A percentile compares a stretch with the other conserved stretches of the same genome.
phyloP scores from a whole-genome alignment of 2,329 filamentous ascomycete genomes.

The Claviceps sorghi region DNA sequence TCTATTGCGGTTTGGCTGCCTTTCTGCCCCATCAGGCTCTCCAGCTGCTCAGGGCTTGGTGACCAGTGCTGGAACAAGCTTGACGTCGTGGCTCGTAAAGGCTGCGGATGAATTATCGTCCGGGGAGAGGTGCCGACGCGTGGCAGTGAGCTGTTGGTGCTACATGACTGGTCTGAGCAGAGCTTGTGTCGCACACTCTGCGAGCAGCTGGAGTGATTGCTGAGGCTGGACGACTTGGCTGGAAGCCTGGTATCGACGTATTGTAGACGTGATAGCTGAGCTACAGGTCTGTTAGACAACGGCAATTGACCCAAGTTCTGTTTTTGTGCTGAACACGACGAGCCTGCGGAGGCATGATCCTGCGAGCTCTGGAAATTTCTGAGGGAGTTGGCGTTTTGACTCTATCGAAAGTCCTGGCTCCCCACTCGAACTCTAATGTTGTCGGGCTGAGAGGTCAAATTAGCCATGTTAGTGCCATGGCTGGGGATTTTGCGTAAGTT shows the following conservation, averaged over 20 bases:
- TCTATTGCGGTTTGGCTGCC: not conserved
- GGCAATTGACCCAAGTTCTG: not conserved
- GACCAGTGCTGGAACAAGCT: conserved; percentile 2
- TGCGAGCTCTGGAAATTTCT: not conserved
- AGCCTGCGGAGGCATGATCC: not conserved
- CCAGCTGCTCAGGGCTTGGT: not conserved
- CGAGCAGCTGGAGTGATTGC: conserved; percentile 4
- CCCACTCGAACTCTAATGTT: conserved; percentile 16
- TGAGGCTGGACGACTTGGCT: conserved; percentile 3
- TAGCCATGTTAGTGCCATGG: not conserved
- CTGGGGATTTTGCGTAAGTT: not conserved
- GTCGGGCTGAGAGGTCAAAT: not conserved
- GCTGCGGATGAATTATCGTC: conserved; percentile 13
- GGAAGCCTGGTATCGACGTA: not conserved
- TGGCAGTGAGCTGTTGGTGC: conserved; percentile 5
- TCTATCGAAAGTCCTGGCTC: conserved; percentile 16
- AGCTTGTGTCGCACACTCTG: not conserved
- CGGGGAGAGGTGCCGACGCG: not conserved
- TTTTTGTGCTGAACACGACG: not conserved
- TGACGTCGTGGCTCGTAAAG: conserved; percentile 6
- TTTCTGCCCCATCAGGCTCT: conserved; percentile 1
- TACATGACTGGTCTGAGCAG: conserved; percentile 5
- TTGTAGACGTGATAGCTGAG: not conserved
- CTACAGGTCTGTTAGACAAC: not conserved
- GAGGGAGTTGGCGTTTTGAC: conserved; percentile 8